phyloP scores from a whole-genome alignment of 2,329 filamentous ascomycete species.

The Colletotrichum godetiae region DNA sequence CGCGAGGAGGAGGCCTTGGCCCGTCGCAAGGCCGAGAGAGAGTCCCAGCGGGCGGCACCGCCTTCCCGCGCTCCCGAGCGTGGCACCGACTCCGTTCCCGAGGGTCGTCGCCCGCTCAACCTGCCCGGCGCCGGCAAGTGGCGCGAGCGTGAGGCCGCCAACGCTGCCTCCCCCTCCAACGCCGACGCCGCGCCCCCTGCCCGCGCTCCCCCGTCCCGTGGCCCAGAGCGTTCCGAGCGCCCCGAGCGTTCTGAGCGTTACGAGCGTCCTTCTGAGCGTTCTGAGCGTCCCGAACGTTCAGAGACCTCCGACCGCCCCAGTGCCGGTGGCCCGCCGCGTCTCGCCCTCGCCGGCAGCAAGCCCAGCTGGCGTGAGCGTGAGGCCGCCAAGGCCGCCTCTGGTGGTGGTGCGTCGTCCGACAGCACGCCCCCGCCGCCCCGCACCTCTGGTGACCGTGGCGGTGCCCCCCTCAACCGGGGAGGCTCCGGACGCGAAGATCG shows the following conservation, averaged over 20 bases:
- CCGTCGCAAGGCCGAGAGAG: constrained; percentile 75
- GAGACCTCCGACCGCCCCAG: constrained; percentile 57
- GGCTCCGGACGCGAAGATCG: constrained; percentile 56
- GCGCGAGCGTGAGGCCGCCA: constrained; percentile 53
- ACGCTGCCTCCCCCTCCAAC: constrained; percentile 39
- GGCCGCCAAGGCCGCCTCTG: constrained; percentile 57
- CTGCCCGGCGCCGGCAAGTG: constrained; percentile 52
- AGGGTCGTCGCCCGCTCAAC: constrained; percentile 41
- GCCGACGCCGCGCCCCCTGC: constrained; percentile 47
- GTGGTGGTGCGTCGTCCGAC: constrained; percentile 41
- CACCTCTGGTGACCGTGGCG: constrained; percentile 46
- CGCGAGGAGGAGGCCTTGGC: constrained; percentile 91
- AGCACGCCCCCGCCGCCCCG: constrained; percentile 50
- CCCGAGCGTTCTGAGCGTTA: not conserved
- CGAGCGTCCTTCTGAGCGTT: constrained; percentile 27
- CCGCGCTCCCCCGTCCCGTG: constrained; percentile 33
- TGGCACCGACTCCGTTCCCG: constrained; percentile 39
- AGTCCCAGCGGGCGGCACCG: constrained; percentile 52
- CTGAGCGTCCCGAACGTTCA: constrained; percentile 50
- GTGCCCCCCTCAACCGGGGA: constrained; percentile 55
- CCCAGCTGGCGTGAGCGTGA: constrained; percentile 81
- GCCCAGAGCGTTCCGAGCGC: not conserved
- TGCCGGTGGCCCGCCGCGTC: constrained; percentile 66
- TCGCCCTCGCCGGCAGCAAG: constrained; percentile 70
- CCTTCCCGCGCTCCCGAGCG: constrained; percentile 57